A percentile compares a stretch with the other conserved stretches of the same genome.
Conservation (phyloP, 495 filamentous ascomycete species). For the Annulohypoxylon stygium region DNA sequence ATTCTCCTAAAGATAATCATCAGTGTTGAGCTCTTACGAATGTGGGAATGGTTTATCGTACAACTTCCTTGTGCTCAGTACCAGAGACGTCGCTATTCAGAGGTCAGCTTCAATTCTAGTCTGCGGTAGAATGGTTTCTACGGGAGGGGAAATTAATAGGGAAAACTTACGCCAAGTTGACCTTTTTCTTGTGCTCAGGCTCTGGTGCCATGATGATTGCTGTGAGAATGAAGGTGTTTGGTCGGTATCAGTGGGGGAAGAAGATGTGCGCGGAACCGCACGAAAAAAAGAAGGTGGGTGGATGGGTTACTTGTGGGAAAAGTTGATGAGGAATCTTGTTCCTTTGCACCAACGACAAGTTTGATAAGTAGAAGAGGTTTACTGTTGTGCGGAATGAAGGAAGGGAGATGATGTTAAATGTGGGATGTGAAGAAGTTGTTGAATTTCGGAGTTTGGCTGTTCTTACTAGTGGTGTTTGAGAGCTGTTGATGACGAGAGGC, state of each 20-base stretch:
- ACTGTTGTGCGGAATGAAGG: constrained; percentile 20
- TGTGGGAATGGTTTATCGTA: constrained; percentile 53
- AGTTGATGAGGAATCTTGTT: constrained; percentile 29
- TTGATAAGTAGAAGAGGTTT: constrained; percentile 14
- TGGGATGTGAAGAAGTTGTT: constrained; percentile 26
- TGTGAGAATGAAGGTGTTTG: constrained; percentile 54
- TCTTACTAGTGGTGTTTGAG: constrained; percentile 47
- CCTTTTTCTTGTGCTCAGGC: constrained; percentile 92
- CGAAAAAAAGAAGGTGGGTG: constrained; percentile 13
- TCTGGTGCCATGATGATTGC: constrained; percentile 58
- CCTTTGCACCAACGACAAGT: constrained; percentile 22
- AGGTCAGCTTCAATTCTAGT: constrained; percentile 46
- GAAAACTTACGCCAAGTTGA: constrained; percentile 83
- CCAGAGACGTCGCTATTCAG: constrained; percentile 84
- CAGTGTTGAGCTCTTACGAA: constrained; percentile 42
- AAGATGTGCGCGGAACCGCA: constrained; percentile 26
- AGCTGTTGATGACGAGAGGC: constrained; percentile 53
- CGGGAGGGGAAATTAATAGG: constrained; percentile 52
- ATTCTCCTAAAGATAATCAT: constrained; percentile 71
- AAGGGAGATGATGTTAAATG: constrained; percentile 26
- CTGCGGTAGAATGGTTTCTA: background rate
- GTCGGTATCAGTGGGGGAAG: constrained; percentile 29
- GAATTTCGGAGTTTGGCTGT: constrained; percentile 41
- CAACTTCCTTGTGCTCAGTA: constrained; percentile 85
- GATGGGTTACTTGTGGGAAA: constrained; percentile 10